A percentile compares a stretch with the other conserved stretches of the same genome.
These are phyloP conservation scores for Yamadazyma triangularis DNA, from an alignment of 1,139 yeast species.

Conservation along the genomic window DNA sequence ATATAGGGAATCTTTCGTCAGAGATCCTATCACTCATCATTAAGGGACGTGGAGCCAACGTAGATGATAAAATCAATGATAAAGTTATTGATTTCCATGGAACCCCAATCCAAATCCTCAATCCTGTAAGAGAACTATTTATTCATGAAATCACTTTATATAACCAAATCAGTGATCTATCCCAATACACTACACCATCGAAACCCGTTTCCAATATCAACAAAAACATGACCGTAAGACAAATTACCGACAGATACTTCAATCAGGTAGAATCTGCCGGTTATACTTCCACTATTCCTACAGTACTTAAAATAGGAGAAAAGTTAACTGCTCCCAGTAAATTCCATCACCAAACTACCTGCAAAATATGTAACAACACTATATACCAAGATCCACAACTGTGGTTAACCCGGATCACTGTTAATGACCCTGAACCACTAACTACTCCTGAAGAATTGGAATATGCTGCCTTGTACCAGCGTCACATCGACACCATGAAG, in stretches of 20 bases:
- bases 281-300: slow-evolving; percentile 87
- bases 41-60: slow-evolving; percentile 81
- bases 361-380: slow-evolving; percentile 50
- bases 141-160: slow-evolving; percentile 62
- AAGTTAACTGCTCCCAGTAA: slow-evolving; percentile 59
- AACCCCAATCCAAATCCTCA: slow-evolving; percentile 39
- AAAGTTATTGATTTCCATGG: slow-evolving; percentile 20
- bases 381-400: slow-evolving; percentile 54
- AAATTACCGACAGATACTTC: slow-evolving; percentile 72
- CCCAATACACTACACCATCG: slow-evolving; percentile 14
- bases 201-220: slow-evolving; percentile 33
- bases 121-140: slow-evolving; percentile 74
- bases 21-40: slow-evolving; percentile 74
- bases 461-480: slow-evolving; percentile 23
- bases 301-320: slow-evolving; percentile 87
- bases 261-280: slow-evolving; percentile 64
- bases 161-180: slow-evolving; percentile 29
- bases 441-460: slow-evolving; percentile 44
- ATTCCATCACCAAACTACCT: slow-evolving; percentile 18
- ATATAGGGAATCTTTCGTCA: slow-evolving; percentile 82
- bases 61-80: slow-evolving; percentile 52
- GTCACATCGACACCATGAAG: slow-evolving; percentile 6
- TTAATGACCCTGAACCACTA: slow-evolving; percentile 51
- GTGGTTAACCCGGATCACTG: slow-evolving; percentile 78
- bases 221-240: slow-evolving; percentile 75